Conservation (phyloP, 2,329 filamentous ascomycete genomes). For the Ceratocystis ficicola region DNA sequence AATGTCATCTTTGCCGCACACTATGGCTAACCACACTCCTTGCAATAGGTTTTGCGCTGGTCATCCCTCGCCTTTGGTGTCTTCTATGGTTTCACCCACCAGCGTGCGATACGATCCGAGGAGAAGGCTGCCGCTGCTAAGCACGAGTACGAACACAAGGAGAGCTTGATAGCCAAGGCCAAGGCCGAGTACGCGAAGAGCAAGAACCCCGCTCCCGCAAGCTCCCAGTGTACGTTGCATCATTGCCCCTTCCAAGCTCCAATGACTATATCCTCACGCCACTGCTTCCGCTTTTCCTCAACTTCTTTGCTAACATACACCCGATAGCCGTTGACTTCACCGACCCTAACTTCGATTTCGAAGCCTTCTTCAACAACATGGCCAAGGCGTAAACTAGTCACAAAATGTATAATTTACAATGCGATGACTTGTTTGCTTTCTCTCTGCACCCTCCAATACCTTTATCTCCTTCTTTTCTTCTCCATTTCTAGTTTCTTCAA, state of each 20-base stretch:
- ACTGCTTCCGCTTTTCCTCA: too few relatives aligned
- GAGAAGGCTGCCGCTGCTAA: slow-evolving; percentile 60
- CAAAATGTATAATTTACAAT: slow-evolving; percentile 19
- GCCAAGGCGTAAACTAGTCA: slow-evolving; percentile 35
- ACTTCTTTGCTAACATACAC: not conserved
- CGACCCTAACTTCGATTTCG: slow-evolving; percentile 86
- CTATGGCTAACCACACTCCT: not conserved
- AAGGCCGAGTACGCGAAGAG: slow-evolving; percentile 77
- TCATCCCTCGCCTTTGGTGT: slow-evolving; percentile 83
- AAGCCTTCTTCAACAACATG: slow-evolving; percentile 63
- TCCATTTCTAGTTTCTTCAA: not conserved
- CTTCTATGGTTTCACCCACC: slow-evolving; percentile 93
- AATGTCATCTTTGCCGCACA: not conserved
- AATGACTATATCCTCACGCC: not conserved
- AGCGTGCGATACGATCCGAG: slow-evolving; percentile 62
- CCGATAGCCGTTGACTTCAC: slow-evolving; percentile 43
- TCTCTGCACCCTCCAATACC: slow-evolving; percentile 11
- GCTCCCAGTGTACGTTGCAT: slow-evolving; percentile 26
- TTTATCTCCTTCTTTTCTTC: not conserved
- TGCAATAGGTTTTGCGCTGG: slow-evolving; percentile 81
- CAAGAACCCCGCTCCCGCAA: slow-evolving; percentile 44
- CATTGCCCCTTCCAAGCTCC: not conserved
- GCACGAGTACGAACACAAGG: slow-evolving; percentile 81
- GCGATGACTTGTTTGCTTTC: slow-evolving; percentile 5
- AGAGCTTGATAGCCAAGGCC: slow-evolving; percentile 80